phyloP scores from a whole-genome alignment of 192 early-diverging fungal genomes.

The Entomortierella chlamydospora region DNA sequence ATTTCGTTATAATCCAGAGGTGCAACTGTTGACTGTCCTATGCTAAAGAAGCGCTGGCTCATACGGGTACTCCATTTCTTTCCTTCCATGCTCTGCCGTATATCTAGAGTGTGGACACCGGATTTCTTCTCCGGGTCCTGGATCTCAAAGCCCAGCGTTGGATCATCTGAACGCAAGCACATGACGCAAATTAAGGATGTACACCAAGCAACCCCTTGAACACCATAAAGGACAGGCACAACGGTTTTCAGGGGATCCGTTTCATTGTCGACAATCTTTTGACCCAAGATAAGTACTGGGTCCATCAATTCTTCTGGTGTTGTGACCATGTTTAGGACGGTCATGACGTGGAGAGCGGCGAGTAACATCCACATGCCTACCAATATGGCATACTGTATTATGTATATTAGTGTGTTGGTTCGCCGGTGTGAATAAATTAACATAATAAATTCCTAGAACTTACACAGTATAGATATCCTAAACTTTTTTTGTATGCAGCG shows the following conservation, averaged over 20 bases:
- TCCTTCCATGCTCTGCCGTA: not conserved
- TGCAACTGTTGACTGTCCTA: constrained; percentile 17
- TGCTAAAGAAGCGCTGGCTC: constrained; percentile 22
- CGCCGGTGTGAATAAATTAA: too few species aligned
- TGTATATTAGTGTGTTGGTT: not conserved
- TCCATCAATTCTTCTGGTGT: constrained; percentile 16
- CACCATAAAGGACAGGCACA: constrained; percentile 17
- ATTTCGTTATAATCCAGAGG: not conserved
- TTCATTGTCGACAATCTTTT: constrained; percentile 14
- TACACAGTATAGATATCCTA: constrained; percentile 6
- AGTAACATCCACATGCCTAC: constrained; percentile 30
- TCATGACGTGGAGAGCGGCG: constrained; percentile 23
- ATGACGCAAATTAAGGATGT: constrained; percentile 17
- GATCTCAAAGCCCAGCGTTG: constrained; percentile 29
- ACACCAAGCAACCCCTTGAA: constrained; percentile 25
- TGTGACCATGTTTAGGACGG: constrained; percentile 12
- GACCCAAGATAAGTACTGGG: constrained; percentile 18
- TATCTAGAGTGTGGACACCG: constrained; percentile 4
- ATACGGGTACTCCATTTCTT: not conserved
- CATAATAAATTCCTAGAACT: too few species aligned
- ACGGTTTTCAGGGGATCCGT: constrained; percentile 9
- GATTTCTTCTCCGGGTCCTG: constrained; percentile 23
- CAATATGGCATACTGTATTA: constrained; percentile 34
- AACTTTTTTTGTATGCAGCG: not conserved
- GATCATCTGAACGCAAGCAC: constrained; percentile 5